These are phyloP conservation scores for Phialophora macrospora DNA, from an alignment of 2,329 filamentous ascomycete genomes.

Conservation along the genomic window DNA sequence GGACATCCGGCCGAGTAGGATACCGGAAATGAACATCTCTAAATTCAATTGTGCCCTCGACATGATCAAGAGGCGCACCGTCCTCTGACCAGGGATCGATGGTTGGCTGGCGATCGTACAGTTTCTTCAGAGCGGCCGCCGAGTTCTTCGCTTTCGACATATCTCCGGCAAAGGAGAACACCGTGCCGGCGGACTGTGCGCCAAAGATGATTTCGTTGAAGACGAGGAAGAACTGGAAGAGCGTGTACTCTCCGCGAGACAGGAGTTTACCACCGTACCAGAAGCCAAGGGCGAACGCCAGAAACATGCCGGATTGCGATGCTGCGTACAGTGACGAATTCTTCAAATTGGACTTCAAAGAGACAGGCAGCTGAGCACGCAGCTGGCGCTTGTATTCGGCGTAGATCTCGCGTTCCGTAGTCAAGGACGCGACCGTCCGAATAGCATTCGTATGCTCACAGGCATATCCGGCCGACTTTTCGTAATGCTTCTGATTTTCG, in stretches of 20 bases:
- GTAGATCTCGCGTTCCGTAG: conserved; percentile 81
- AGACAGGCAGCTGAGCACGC: conserved; percentile 67
- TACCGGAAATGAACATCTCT: conserved; percentile 93
- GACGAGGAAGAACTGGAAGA: conserved; percentile 91
- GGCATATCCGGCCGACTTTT: conserved; percentile 80
- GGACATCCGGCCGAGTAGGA: conserved; percentile 85
- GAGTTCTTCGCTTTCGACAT: conserved; percentile 92
- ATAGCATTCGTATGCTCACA: conserved; percentile 94
- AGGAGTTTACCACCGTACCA: conserved; percentile 88
- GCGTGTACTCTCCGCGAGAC: conserved; percentile 69
- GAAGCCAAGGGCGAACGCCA: conserved; percentile 85
- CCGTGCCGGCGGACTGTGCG: conserved; percentile 85
- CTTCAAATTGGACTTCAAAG: conserved; percentile 73
- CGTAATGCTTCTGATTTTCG: conserved; percentile 78
- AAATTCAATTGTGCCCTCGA: conserved; percentile 85
- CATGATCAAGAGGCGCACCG: conserved; percentile 64
- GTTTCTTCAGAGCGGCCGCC: conserved; percentile 75
- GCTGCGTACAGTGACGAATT: conserved; percentile 80
- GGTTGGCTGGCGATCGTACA: conserved; percentile 80
- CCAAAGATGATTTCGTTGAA: conserved; percentile 89
- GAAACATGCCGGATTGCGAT: conserved; percentile 81
- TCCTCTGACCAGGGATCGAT: conserved; percentile 82
- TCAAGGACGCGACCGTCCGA: conserved; percentile 88
- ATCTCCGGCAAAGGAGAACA: conserved; percentile 88
- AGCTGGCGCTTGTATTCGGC: conserved; percentile 71